Evolutionary conservation across 1,139 yeast species (phyloP).

Genomic region (Scheffersomyces segobiensis): DNA sequence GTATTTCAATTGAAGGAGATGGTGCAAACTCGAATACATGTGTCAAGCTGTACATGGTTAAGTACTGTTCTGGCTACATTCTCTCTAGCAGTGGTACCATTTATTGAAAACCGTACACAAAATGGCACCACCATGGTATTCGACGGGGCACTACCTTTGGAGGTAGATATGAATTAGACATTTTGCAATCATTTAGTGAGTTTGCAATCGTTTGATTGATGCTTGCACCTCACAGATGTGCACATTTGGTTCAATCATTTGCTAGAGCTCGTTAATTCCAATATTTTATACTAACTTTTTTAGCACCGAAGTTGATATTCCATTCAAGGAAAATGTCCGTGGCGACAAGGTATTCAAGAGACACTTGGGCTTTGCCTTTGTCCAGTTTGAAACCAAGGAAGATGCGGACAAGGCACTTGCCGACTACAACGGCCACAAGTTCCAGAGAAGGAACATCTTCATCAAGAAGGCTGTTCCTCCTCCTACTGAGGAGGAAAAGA

Average conservation of each 20-base stretch:
- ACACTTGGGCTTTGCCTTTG: constrained; percentile 57
- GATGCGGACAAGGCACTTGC: constrained; percentile 52
- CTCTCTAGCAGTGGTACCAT: background rate
- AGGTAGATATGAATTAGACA: background rate
- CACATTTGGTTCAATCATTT: background rate
- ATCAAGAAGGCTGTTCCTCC: constrained; percentile 56
- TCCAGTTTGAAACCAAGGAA: constrained; percentile 44
- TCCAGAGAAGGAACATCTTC: constrained; percentile 49
- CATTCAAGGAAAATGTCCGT: constrained; percentile 35
- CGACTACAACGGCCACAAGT: constrained; percentile 42
- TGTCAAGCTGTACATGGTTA: background rate
- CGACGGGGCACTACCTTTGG: background rate
- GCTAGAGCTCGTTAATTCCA: background rate
- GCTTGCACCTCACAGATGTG: background rate
- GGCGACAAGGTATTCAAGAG: constrained; percentile 35
- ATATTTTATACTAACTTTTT: background rate
- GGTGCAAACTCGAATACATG: no score
- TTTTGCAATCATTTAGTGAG: background rate
- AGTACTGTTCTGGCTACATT: background rate
- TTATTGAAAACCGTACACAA: background rate
- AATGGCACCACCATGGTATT: background rate
- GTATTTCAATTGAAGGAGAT: background rate
- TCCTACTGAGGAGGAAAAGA: constrained; percentile 49
- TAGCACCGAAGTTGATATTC: constrained; percentile 38
- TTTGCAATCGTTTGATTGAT: background rate